Percentiles rank a stretch among this genome's conserved stretches.
Conservation (phyloP, 805 yeast species). For the Kodamaea fukazawae region DNA sequence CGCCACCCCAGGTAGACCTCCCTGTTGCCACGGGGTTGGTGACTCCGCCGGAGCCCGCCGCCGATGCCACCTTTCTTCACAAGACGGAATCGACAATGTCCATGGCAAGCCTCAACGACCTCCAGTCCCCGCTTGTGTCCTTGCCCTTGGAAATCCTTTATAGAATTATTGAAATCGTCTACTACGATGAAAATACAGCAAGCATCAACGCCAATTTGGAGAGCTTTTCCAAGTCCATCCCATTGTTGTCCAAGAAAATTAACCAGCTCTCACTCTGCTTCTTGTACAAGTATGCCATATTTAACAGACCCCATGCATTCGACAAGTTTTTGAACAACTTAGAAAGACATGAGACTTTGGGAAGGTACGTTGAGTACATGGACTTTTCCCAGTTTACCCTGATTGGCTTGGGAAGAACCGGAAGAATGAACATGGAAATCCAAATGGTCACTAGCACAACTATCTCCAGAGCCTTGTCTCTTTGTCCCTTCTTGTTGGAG, state of each 20-base stretch:
- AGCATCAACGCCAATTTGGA: slow-evolving; percentile 52
- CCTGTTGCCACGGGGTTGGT: slow-evolving; percentile 4
- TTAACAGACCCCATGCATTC: slow-evolving; percentile 79
- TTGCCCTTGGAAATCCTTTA: slow-evolving; percentile 57
- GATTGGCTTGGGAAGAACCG: slow-evolving; percentile 85
- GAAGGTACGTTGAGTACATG: slow-evolving; percentile 65
- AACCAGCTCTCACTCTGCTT: slow-evolving; percentile 56
- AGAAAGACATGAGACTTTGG: slow-evolving; percentile 42
- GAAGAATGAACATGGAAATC: slow-evolving; percentile 84
- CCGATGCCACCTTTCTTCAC: not conserved
- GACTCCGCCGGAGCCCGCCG: slow-evolving; percentile 4
- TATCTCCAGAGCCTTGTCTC: slow-evolving; percentile 55
- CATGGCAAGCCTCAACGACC: slow-evolving; percentile 3
- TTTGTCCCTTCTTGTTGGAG: slow-evolving; percentile 69
- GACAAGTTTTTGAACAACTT: slow-evolving; percentile 64
- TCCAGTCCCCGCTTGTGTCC: slow-evolving; percentile 18
- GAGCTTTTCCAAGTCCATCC: slow-evolving; percentile 49
- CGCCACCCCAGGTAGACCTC: slow-evolving; percentile 1
- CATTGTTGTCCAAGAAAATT: slow-evolving; percentile 56
- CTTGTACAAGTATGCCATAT: slow-evolving; percentile 63
- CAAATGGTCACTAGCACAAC: slow-evolving; percentile 84
- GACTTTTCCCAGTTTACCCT: slow-evolving; percentile 89
- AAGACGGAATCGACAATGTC: slow-evolving; percentile 1
- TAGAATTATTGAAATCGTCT: slow-evolving; percentile 54
- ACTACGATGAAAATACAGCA: slow-evolving; percentile 51